Percentiles rank a stretch among this genome's conserved stretches.
phyloP scores from a whole-genome alignment of 768 basidiomycete genomes.

The Psilocybe cubensis region DNA sequence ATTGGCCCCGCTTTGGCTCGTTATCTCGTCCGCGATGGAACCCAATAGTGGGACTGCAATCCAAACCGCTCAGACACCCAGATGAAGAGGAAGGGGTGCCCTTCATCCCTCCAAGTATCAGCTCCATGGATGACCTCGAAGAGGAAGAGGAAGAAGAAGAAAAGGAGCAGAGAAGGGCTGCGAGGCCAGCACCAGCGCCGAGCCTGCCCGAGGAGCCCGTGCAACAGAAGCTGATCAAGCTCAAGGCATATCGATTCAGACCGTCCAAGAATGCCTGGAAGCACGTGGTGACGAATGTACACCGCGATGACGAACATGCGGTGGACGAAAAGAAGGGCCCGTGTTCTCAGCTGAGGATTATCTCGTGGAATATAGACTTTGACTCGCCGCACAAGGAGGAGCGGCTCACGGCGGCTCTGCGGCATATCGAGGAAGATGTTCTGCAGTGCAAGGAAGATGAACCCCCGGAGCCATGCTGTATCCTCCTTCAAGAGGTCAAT shows the following conservation, averaged over 20 bases:
- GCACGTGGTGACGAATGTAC: constrained; percentile 36
- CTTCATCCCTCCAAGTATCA: constrained; percentile 21
- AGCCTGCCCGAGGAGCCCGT: not conserved
- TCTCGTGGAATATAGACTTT: constrained; percentile 79
- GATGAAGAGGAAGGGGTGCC: constrained; percentile 13
- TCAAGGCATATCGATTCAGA: constrained; percentile 45
- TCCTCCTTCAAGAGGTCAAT: constrained; percentile 74
- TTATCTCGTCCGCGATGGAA: constrained; percentile 19
- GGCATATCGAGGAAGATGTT: constrained; percentile 57
- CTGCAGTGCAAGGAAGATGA: constrained; percentile 48
- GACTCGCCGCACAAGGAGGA: constrained; percentile 33
- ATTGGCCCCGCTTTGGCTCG: constrained; percentile 16
- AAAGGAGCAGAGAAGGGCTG: constrained; percentile 7
- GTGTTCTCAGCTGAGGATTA: constrained; percentile 43
- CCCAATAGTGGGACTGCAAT: constrained; percentile 9
- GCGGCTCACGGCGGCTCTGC: constrained; percentile 52
- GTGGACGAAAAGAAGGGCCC: constrained; percentile 32
- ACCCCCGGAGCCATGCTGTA: constrained; percentile 59
- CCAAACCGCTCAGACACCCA: constrained; percentile 8
- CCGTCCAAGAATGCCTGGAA: constrained; percentile 46
- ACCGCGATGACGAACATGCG: constrained; percentile 24
- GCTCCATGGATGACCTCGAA: constrained; percentile 6
- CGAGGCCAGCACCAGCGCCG: not conserved
- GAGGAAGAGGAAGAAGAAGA: constrained; percentile 10
- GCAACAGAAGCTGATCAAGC: constrained; percentile 26